A percentile compares a stretch with the other conserved stretches of the same genome.
Evolutionary conservation across 192 early-diverging fungal genomes (phyloP).

Genomic region (Podila epigama): DNA sequence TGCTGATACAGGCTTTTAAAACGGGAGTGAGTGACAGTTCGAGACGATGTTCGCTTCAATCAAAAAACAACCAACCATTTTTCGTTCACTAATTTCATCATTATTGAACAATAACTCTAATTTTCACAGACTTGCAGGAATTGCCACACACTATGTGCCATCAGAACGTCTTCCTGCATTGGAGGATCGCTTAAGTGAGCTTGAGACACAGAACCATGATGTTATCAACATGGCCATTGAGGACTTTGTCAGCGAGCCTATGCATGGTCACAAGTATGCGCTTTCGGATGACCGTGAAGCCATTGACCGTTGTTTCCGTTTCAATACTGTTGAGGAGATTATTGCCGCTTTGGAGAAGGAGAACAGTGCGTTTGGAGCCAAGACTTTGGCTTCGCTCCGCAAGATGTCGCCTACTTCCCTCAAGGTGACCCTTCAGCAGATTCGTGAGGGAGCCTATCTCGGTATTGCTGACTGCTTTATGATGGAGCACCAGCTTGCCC

Average conservation of each 20-base stretch:
- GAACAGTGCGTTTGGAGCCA: conserved; percentile 68
- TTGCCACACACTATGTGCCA: conserved; percentile 97
- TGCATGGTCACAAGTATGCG: conserved; percentile 44
- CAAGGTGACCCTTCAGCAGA: conserved; percentile 86
- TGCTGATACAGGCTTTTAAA: neutral
- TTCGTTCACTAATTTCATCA: conserved; percentile 2
- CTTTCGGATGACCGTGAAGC: conserved; percentile 61
- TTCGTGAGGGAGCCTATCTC: conserved; percentile 73
- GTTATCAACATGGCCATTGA: conserved; percentile 89
- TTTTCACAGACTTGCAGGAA: conserved; percentile 75
- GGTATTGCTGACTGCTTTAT: conserved; percentile 82
- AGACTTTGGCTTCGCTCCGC: conserved; percentile 69
- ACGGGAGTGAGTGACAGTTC: too few species aligned
- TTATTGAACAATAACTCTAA: neutral
- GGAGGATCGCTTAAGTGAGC: conserved; percentile 80
- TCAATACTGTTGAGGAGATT: conserved; percentile 85
- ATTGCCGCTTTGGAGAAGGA: conserved; percentile 82
- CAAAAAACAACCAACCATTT: too few species aligned
- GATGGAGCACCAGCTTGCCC: conserved; percentile 85
- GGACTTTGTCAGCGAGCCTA: conserved; percentile 82
- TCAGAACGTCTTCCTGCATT: conserved; percentile 81
- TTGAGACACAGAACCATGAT: conserved; percentile 77
- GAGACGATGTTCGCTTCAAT: too few species aligned
- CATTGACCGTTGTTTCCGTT: conserved; percentile 90
- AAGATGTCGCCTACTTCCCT: conserved; percentile 86